Conservation (phyloP, 805 yeast genomes). For the Zygosaccharomyces kombuchaensis region DNA sequence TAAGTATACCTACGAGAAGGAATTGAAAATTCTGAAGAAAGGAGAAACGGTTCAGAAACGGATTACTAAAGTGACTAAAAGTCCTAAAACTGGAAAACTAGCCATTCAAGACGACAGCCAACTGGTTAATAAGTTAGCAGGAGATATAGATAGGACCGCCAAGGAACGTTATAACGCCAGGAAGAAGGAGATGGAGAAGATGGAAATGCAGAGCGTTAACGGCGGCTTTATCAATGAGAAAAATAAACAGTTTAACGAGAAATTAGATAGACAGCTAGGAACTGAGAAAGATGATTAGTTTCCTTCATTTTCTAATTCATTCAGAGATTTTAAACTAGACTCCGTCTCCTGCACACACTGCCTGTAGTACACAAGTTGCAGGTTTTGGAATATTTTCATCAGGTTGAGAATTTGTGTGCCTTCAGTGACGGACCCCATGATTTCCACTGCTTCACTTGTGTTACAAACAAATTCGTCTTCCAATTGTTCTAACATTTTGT, state of each 20-base stretch:
- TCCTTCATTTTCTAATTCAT: slow-evolving; percentile 22
- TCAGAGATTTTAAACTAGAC: slow-evolving; percentile 41
- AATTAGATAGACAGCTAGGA: slow-evolving; percentile 23
- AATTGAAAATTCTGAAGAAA: slow-evolving; percentile 15
- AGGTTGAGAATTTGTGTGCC: slow-evolving; percentile 62
- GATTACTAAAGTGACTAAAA: slow-evolving; percentile 6
- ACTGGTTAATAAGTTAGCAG: slow-evolving; percentile 20
- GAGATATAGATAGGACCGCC: slow-evolving; percentile 19
- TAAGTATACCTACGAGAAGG: slow-evolving; percentile 30
- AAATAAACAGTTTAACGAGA: slow-evolving; percentile 32
- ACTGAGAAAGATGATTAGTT: slow-evolving; percentile 5
- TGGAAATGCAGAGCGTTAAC: slow-evolving; percentile 2
- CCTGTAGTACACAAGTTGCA: slow-evolving; percentile 63
- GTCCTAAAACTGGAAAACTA: slow-evolving; percentile 14
- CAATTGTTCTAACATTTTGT: slow-evolving; percentile 46
- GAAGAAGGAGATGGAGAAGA: slow-evolving; percentile 16
- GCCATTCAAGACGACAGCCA: slow-evolving; percentile 18
- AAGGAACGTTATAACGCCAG: slow-evolving; percentile 21
- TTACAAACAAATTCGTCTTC: slow-evolving; percentile 82
- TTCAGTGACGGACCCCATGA: slow-evolving; percentile 67
- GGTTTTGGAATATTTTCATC: slow-evolving; percentile 60
- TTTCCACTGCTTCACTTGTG: slow-evolving; percentile 71
- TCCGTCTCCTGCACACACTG: slow-evolving; percentile 48
- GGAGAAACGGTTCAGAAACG: not conserved
- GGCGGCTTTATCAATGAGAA: slow-evolving; percentile 30